These are phyloP conservation scores for Phialemonium atrogriseum DNA, from an alignment of 2,329 filamentous ascomycete genomes.

Conservation along the genomic window DNA sequence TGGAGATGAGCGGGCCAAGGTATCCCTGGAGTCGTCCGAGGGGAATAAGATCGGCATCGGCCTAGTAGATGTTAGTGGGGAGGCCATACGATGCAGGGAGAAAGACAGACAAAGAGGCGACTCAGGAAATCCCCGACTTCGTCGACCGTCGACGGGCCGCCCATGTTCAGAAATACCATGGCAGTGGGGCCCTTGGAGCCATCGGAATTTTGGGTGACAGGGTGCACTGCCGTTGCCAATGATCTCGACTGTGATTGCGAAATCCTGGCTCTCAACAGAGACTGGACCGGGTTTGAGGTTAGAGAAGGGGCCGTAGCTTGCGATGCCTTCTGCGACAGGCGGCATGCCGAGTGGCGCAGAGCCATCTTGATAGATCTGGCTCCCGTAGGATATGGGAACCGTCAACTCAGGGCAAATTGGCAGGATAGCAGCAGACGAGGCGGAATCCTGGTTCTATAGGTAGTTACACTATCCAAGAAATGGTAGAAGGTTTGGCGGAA, in stretches of 20 bases:
- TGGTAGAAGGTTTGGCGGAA: too few relatives aligned
- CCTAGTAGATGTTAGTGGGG: slow-evolving; percentile 37
- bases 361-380: slow-evolving; percentile 25
- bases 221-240: slow-evolving; percentile 58
- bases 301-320: slow-evolving; percentile 14
- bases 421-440: too few relatives aligned
- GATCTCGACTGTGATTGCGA: slow-evolving; percentile 23
- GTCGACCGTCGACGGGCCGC: slow-evolving; percentile 77
- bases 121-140: slow-evolving; percentile 88
- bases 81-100: slow-evolving; percentile 56
- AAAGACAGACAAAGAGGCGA: slow-evolving; percentile 70
- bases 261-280: slow-evolving; percentile 2
- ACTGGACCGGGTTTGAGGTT: too few relatives aligned
- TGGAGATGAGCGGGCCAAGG: slow-evolving; percentile 79
- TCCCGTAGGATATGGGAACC: too few relatives aligned
- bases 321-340: slow-evolving; percentile 23
- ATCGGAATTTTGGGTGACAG: slow-evolving; percentile 70
- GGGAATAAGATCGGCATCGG: slow-evolving; percentile 92
- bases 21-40: slow-evolving; percentile 86
- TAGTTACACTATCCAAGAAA: too few relatives aligned
- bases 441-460: too few relatives aligned
- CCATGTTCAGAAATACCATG: slow-evolving; percentile 99
- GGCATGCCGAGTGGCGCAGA: slow-evolving; percentile 27
- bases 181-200: slow-evolving; percentile 75
- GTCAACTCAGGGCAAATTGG: too few relatives aligned